Evolutionary conservation across 176 grass and related monocot genomes (phyloP).

Genomic region (Musa itinerans): DNA sequence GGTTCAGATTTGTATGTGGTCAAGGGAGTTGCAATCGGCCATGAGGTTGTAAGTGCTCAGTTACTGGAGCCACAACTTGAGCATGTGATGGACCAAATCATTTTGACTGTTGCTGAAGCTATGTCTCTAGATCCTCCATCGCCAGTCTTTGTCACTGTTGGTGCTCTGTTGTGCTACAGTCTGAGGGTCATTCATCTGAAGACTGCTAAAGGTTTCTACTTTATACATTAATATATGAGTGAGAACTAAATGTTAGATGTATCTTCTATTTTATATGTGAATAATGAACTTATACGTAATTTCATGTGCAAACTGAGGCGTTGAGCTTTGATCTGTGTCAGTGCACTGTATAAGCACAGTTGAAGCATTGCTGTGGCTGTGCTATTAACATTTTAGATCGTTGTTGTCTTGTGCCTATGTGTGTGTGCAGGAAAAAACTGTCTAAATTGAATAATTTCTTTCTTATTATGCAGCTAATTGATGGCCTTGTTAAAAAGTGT

Average conservation of each 20-base stretch:
- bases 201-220: constrained; percentile 44
- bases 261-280: neutral
- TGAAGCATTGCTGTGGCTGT: neutral
- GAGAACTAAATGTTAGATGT: neutral
- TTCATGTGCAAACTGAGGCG: neutral
- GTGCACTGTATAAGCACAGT: neutral
- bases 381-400: neutral
- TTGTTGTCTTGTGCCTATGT: too few species aligned
- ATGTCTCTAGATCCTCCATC: constrained; percentile 92
- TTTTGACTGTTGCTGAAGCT: constrained; percentile 87
- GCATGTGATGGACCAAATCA: constrained; percentile 62
- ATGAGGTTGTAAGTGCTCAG: constrained; percentile 70
- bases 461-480: neutral
- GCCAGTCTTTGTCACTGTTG: constrained; percentile 77
- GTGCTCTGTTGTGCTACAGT: constrained; percentile 56
- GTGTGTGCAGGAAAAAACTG: too few species aligned
- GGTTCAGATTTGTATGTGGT: constrained; percentile 91
- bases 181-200: constrained; percentile 80
- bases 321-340: neutral
- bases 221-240: neutral
- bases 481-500: neutral
- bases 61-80: constrained; percentile 74
- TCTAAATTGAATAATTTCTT: neutral
- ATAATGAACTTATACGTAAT: neutral
- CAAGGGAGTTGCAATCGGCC: constrained; percentile 76